Percentiles rank a stretch among this genome's conserved stretches.
Evolutionary conservation across 352 stramenopile genomes (phyloP).

Genomic region (Phytophthora cajani): DNA sequence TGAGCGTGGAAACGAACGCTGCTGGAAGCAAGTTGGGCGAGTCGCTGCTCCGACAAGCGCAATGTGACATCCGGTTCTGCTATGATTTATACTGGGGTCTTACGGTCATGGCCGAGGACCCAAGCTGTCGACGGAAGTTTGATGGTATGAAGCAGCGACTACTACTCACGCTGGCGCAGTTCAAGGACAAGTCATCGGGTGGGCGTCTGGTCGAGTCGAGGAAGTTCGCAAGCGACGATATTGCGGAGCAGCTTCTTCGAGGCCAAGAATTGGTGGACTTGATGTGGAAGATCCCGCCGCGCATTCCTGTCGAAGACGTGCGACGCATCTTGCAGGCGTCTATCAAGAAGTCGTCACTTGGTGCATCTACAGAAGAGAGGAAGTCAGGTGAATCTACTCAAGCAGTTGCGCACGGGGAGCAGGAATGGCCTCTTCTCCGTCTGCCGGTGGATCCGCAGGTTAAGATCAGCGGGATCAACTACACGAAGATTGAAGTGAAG

Average conservation of each 20-base stretch:
- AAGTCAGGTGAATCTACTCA: slow-evolving; percentile 1
- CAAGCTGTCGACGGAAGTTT: slow-evolving; percentile 78
- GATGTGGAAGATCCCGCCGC: slow-evolving; percentile 83
- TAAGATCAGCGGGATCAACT: slow-evolving; percentile 78
- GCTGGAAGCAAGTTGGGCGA: slow-evolving; percentile 68
- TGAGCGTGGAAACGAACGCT: slow-evolving; percentile 75
- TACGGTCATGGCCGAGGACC: slow-evolving; percentile 82
- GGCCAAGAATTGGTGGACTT: slow-evolving; percentile 87
- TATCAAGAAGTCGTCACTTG: slow-evolving; percentile 59
- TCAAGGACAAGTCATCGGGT: slow-evolving; percentile 65
- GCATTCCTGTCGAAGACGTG: slow-evolving; percentile 67
- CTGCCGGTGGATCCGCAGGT: slow-evolving; percentile 78
- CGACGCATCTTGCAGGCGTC: slow-evolving; percentile 57
- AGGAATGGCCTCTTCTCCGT: slow-evolving; percentile 48
- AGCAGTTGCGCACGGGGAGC: slow-evolving; percentile 1
- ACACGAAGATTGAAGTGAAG: slow-evolving; percentile 79
- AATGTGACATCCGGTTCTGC: slow-evolving; percentile 83
- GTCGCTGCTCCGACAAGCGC: slow-evolving; percentile 74
- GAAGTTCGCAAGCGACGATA: slow-evolving; percentile 55
- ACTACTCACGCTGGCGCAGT: slow-evolving; percentile 71
- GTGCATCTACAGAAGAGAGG: slow-evolving; percentile 15
- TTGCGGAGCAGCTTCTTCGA: slow-evolving; percentile 79
- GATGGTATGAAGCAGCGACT: slow-evolving; percentile 83
- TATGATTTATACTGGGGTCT: slow-evolving; percentile 88
- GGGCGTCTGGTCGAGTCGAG: slow-evolving; percentile 37